These are phyloP conservation scores for Fusarium clavum DNA, from an alignment of 2,329 filamentous ascomycete genomes.

Conservation along the genomic window DNA sequence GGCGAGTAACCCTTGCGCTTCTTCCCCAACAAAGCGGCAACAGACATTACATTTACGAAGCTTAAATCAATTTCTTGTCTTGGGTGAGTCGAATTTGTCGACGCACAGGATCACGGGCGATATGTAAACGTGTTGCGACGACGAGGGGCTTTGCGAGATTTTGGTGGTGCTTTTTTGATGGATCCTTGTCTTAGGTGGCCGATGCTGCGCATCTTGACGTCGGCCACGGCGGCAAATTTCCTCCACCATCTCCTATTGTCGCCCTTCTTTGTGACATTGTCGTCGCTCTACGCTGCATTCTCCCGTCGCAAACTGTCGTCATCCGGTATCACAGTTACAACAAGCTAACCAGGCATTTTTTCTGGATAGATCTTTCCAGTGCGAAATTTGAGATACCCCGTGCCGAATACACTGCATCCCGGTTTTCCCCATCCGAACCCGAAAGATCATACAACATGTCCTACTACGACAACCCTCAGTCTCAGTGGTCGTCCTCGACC, in stretches of 20 bases:
- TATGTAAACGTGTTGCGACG: constrained; percentile 45
- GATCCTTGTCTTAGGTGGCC: constrained; percentile 41
- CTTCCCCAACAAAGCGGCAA: constrained; percentile 34
- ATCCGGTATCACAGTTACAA: constrained; percentile 16
- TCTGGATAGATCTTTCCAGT: constrained; percentile 26
- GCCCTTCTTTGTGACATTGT: constrained; percentile 17
- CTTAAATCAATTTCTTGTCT: constrained; percentile 22
- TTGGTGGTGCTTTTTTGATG: constrained; percentile 42
- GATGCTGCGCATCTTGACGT: constrained; percentile 44
- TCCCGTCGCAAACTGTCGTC: constrained; percentile 28
- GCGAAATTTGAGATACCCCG: constrained; percentile 28
- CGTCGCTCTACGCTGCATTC: constrained; percentile 30
- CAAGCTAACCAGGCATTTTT: constrained; percentile 30
- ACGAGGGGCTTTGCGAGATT: constrained; percentile 31
- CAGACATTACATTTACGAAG: constrained; percentile 35
- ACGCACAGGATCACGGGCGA: constrained; percentile 26
- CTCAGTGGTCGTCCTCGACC: constrained; percentile 53
- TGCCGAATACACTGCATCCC: constrained; percentile 24
- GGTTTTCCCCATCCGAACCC: constrained; percentile 32
- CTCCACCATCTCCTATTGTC: constrained; percentile 28
- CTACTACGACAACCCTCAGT: constrained; percentile 60
- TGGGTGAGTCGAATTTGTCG: constrained; percentile 39
- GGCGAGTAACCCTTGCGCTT: constrained; percentile 40
- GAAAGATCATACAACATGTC: constrained; percentile 51
- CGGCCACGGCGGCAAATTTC: constrained; percentile 40